Evolutionary conservation across 2,329 filamentous ascomycete species (phyloP).

Genomic region (Aspergillus viridinutans): DNA sequence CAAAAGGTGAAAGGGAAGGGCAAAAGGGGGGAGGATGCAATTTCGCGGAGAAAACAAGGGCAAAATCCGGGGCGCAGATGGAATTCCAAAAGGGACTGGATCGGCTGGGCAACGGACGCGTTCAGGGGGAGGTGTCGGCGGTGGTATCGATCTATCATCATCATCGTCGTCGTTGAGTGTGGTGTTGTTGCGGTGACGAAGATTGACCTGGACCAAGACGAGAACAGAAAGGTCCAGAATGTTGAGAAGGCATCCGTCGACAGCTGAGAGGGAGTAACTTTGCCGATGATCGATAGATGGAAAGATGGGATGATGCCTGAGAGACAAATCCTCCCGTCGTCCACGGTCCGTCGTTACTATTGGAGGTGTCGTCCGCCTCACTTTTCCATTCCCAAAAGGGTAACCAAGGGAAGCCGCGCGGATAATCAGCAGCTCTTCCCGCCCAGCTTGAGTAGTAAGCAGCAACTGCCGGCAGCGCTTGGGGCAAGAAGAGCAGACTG

Average conservation of each 20-base stretch:
- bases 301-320: neutral
- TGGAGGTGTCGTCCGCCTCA: constrained; percentile 19
- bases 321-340: neutral
- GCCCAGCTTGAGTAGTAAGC: neutral
- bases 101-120: neutral
- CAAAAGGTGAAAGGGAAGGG: neutral
- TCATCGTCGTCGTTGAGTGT: neutral
- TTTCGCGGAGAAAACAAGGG: neutral
- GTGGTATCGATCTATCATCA: neutral
- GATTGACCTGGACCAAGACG: neutral
- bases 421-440: constrained; percentile 14
- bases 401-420: constrained; percentile 17
- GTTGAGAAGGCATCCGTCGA: constrained; percentile 1
- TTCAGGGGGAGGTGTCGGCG: neutral
- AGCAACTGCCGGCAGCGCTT: neutral
- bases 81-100: neutral
- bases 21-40: constrained; percentile 1
- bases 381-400: constrained; percentile 11
- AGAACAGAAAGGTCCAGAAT: neutral
- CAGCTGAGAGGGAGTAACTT: neutral
- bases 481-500: neutral
- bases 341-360: neutral
- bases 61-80: neutral
- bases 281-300: neutral
- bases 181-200: neutral